Percentiles rank a stretch among this genome's conserved stretches.
Conservation (phyloP, 2,329 filamentous ascomycete genomes). For the Monilinia fructicola region DNA sequence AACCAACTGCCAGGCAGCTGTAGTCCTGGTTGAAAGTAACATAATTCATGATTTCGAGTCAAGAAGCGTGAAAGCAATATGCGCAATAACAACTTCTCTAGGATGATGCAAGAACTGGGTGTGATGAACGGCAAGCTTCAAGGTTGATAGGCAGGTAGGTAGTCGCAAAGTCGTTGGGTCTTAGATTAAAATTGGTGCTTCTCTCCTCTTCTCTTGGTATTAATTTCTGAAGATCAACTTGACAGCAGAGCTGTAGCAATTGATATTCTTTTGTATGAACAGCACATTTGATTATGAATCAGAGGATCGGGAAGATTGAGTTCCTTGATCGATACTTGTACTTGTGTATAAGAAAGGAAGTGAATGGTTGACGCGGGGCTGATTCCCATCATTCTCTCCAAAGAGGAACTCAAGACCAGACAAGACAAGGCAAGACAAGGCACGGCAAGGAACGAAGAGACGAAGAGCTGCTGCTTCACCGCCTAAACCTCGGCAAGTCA, state of each 20-base stretch:
- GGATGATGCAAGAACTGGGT: conserved; percentile 9
- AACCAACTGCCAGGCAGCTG: conserved; percentile 92
- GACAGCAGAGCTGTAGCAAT: conserved; percentile 23
- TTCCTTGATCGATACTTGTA: conserved; percentile 3
- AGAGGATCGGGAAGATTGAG: not conserved
- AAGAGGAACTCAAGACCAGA: conserved; percentile 8
- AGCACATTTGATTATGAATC: conserved; percentile 22
- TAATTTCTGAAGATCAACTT: conserved; percentile 5
- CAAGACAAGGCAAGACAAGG: too few relatives aligned
- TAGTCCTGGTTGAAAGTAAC: conserved; percentile 99
- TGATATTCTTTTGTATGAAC: conserved; percentile 10
- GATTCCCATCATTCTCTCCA: not conserved
- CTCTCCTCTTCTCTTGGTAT: not conserved
- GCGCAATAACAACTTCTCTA: not conserved
- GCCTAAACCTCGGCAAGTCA: conserved; percentile 14
- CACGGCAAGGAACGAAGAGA: too few relatives aligned
- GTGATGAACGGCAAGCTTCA: conserved; percentile 10
- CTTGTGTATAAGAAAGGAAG: too few relatives aligned
- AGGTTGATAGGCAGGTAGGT: conserved; percentile 5
- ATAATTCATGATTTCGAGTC: conserved; percentile 81
- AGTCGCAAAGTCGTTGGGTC: not conserved
- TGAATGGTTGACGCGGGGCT: conserved; percentile 19
- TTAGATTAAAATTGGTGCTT: conserved; percentile 1
- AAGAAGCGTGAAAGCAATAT: not conserved
- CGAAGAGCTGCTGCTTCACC: conserved; percentile 7